Base-by-base conservation (phyloP, 2,329 filamentous ascomycete genomes). In the Exophiala dermatitidis region DNA sequence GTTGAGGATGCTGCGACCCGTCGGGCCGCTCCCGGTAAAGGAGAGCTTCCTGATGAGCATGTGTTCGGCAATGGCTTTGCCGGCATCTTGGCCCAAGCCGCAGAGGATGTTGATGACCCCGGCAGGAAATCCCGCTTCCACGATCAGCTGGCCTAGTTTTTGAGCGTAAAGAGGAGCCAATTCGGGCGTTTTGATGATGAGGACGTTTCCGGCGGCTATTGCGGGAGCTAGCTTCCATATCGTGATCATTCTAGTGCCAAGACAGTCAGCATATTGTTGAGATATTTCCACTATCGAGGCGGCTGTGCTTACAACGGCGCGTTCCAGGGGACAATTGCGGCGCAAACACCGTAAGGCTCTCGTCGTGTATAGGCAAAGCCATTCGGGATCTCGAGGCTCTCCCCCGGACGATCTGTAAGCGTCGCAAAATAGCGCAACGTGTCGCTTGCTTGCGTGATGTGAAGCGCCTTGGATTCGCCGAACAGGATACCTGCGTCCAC, bases 1-100 rank as follows among this genome's bases (percentile, higher is more conserved):
- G 48, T 73, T 73, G 72, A 81, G 76, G 52, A 85, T 76, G 64
- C 74, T 75, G 69, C 82, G 83, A 7, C 81, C 82, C 0, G 78
- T 82, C 0, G 72, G 69, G 4, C 72, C 78, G 8, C 77, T 81
- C 1, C 82, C 81, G 0, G 82, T 84, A 66, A 85, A 85, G 59
- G 72, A 75, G 62, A 85, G 77, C 71, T 83, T 84, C 50, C 76
- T 72, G 51, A 84, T 75, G 19, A 72, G 75, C 0, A 78, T 77
- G 61, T 85, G 81, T 10, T 63, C 65, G 0, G 79, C 82, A 46
- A 85, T 64, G 71, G 72, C 72, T 0, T 77, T 78, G 2, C 82
- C 82, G 3, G 84, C 74, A 36, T 72, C 69, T 12, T 4, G 7
- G 57, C 83, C 80, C 47, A 78, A 77, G 3, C 82, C 82, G 46